Percentiles rank a stretch among this genome's conserved stretches.
phyloP scores from a whole-genome alignment of 2,329 filamentous ascomycete genomes.

The Ploettnerulaceae sp. region DNA sequence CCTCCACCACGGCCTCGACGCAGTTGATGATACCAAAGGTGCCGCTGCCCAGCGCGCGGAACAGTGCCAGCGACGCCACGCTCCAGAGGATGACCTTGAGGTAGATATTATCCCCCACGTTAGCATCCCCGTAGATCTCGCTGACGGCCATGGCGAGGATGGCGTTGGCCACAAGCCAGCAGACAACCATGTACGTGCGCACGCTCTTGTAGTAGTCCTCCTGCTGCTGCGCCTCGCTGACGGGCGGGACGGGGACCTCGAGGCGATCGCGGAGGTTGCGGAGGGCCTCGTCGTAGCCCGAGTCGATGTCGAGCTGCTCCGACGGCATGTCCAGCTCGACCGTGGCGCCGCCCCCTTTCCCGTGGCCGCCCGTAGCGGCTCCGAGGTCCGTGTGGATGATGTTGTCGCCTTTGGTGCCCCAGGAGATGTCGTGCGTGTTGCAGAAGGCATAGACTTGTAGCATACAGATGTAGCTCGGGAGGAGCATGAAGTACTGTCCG shows the following conservation, averaged over 20 bases:
- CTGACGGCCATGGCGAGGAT: conserved; percentile 89
- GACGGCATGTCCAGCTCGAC: conserved; percentile 97
- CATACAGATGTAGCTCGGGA: conserved; percentile 93
- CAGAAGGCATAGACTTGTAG: conserved; percentile 98
- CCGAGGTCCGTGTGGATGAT: conserved; percentile 89
- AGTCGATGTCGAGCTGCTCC: conserved; percentile 97
- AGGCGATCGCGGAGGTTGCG: conserved; percentile 92
- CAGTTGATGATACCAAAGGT: conserved; percentile 80
- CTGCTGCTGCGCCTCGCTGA: conserved; percentile 77
- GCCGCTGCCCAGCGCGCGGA: conserved; percentile 77
- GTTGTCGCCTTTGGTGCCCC: conserved; percentile 99
- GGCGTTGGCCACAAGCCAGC: conserved; percentile 90
- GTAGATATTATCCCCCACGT: conserved; percentile 81
- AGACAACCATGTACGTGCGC: conserved; percentile 94
- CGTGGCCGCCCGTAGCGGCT: conserved; percentile 68
- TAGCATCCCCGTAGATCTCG: conserved; percentile 71
- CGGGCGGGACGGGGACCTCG: conserved; percentile 61
- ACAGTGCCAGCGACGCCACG: conserved; percentile 79
- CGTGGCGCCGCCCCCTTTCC: conserved; percentile 64
- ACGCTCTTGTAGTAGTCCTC: conserved; percentile 99
- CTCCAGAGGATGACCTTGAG: conserved; percentile 90
- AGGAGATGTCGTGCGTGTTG: conserved; percentile 98
- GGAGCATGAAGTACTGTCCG: conserved; percentile 84
- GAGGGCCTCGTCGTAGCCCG: conserved; percentile 92
- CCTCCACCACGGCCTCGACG: conserved; percentile 82